Conservation (phyloP, 2,329 filamentous ascomycete species). For the Aspergillus amoenus region DNA sequence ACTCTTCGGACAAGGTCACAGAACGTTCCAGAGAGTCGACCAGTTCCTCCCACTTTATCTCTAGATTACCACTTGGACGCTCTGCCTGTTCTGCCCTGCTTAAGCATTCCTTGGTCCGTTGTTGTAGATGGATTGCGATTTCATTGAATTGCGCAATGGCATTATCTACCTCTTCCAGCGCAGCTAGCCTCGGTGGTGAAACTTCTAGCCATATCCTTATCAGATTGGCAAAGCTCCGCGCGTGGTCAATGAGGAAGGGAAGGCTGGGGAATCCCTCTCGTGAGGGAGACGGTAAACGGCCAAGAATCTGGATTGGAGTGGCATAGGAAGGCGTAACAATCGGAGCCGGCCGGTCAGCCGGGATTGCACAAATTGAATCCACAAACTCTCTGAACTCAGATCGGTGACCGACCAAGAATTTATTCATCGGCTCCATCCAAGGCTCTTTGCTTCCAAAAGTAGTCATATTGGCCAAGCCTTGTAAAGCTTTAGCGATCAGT, state of each 20-base stretch:
- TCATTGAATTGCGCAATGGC: conserved; percentile 44
- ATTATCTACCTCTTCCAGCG: conserved; percentile 39
- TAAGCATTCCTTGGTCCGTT: conserved; percentile 48
- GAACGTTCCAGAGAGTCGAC: conserved; percentile 49
- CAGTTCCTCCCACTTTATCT: conserved; percentile 51
- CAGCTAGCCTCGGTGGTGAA: conserved; percentile 40
- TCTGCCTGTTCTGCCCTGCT: conserved; percentile 50
- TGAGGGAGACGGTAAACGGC: conserved; percentile 74
- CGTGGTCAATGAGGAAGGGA: conserved; percentile 88
- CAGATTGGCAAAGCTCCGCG: conserved; percentile 78
- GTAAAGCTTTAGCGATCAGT: conserved; percentile 86
- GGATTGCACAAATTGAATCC: conserved; percentile 80
- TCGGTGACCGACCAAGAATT: conserved; percentile 73
- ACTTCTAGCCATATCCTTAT: conserved; percentile 59
- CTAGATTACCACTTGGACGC: conserved; percentile 46
- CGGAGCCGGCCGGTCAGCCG: conserved; percentile 65
- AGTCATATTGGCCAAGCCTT: conserved; percentile 86
- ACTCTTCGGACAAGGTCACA: conserved; percentile 43
- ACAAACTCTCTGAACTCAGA: conserved; percentile 83
- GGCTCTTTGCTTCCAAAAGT: conserved; percentile 91
- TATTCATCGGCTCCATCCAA: conserved; percentile 99
- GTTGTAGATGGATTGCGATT: conserved; percentile 42
- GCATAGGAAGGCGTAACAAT: conserved; percentile 81
- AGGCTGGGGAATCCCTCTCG: conserved; percentile 91
- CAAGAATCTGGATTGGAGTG: conserved; percentile 86